A percentile compares a stretch with the other conserved stretches of the same genome.
phyloP scores from a whole-genome alignment of 106 monocot genomes.

The Dendrobium huoshanense region DNA sequence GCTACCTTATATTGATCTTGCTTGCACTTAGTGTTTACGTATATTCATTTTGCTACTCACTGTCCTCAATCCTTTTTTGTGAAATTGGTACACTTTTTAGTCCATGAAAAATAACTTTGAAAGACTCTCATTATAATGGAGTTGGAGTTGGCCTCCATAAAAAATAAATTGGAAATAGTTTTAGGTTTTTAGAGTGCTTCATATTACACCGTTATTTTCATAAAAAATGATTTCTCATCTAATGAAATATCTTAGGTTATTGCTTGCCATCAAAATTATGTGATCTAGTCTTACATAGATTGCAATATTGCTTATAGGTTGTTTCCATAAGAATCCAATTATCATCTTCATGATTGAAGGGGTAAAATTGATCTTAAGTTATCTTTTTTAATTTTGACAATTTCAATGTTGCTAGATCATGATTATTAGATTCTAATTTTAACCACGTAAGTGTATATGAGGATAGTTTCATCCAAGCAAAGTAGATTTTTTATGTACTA shows the following conservation, averaged over 20 bases:
- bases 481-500: no score
- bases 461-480: no score
- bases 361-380: not conserved
- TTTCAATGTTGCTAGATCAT: no score
- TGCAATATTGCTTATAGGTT: not conserved
- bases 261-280: not conserved
- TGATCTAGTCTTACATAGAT: not conserved
- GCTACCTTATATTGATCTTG: not conserved
- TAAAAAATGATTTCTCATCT: not conserved
- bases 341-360: not conserved
- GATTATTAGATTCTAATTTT: no score
- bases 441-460: no score
- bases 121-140: not conserved
- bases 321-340: not conserved
- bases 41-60: not conserved
- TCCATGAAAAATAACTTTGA: not conserved
- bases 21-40: not conserved
- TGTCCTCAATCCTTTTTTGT: not conserved
- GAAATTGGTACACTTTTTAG: not conserved
- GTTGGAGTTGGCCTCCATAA: not conserved
- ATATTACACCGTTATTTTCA: not conserved
- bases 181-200: not conserved
- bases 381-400: not conserved
- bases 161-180: not conserved
- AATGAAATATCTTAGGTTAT: not conserved